Base-by-base conservation (phyloP, 2,329 filamentous ascomycete genomes). In the Cryphonectria carpinicola region DNA sequence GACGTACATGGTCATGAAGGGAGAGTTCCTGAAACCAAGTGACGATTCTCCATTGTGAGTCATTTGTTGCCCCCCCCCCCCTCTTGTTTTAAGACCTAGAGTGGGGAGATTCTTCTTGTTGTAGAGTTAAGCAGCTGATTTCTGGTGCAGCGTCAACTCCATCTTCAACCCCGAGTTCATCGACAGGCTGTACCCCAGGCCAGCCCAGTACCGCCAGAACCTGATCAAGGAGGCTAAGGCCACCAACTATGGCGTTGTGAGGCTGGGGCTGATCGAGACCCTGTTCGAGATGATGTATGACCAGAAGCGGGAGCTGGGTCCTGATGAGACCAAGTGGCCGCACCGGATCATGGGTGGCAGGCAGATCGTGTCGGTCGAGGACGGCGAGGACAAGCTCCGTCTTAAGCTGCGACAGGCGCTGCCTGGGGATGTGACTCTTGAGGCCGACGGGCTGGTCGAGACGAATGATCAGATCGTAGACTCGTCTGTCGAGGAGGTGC, bases 11-110 rank as follows among this genome's bases (percentile, higher is more conserved):
- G 84, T 98, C 71, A 95, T 97, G 85, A 90, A 93, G 75, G 91
- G 91, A 58, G 89, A 94, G 73, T 94, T 95, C 70, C 82, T 99
- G 72, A 90, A 92, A 76, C 95, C 95, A 1, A 97, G 94, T 78
- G 95, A 99, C 78, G 96, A 98, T 80, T 97, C 94, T 68, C 96
- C 95, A 25, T 98, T 98, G 93, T 95, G 84, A 84, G 92, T 87
- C 46, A 73, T 41, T 37, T 37, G 13, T 56, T 49, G 6, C 14
- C 25, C 49, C 60, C 25, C 43, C 58, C 19, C 43, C 58, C 28
- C 54, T 66, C 4, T 32, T 32, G 3, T 32, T 32, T 28, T 2
- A 1, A 43, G 41, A 17, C 13, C 22, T 46, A 35, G 19, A 56
- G 2, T 10, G 1, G 46, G 11, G 2, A 1, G 37, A 13, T 17